These are phyloP conservation scores for Vachellia pachyceras DNA, from an alignment of 306 rosid genomes.

Conservation along the genomic window DNA sequence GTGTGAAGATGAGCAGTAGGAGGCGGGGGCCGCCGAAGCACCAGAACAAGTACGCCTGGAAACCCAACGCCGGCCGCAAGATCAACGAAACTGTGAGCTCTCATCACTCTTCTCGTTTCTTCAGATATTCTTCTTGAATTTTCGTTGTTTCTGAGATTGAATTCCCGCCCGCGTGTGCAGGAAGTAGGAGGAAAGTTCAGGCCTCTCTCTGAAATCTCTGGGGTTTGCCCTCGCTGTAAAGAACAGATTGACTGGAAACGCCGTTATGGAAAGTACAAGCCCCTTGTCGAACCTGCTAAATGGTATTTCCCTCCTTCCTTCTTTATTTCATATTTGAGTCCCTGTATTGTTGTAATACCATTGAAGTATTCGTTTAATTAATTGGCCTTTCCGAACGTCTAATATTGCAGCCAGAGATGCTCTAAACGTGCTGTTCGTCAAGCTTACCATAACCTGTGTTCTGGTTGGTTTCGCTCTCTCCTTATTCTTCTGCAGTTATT, in stretches of 20 bases:
- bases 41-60: slow-evolving; percentile 84
- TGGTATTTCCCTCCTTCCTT: slow-evolving; percentile 44
- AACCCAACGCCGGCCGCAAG: slow-evolving; percentile 81
- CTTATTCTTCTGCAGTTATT: background rate
- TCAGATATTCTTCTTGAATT: background rate
- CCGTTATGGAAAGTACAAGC: slow-evolving; percentile 87
- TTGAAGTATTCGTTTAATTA: background rate
- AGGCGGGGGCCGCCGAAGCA: slow-evolving; percentile 68
- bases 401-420: slow-evolving; percentile 74
- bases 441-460: slow-evolving; percentile 83
- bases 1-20: slow-evolving; percentile 51
- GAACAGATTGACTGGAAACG: slow-evolving; percentile 96
- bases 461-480: slow-evolving; percentile 51
- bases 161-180: slow-evolving; percentile 30
- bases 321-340: background rate
- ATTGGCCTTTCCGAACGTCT: background rate
- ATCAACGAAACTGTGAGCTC: slow-evolving; percentile 76
- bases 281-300: slow-evolving; percentile 79
- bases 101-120: background rate
- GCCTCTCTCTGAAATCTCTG: slow-evolving; percentile 78
- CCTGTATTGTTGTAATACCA: background rate
- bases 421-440: slow-evolving; percentile 88
- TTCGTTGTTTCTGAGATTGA: background rate
- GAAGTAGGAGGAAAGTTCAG: slow-evolving; percentile 86
- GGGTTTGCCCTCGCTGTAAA: slow-evolving; percentile 88